phyloP scores from a whole-genome alignment of 2,329 filamentous ascomycete species.

The Colletotrichum destructivum region DNA sequence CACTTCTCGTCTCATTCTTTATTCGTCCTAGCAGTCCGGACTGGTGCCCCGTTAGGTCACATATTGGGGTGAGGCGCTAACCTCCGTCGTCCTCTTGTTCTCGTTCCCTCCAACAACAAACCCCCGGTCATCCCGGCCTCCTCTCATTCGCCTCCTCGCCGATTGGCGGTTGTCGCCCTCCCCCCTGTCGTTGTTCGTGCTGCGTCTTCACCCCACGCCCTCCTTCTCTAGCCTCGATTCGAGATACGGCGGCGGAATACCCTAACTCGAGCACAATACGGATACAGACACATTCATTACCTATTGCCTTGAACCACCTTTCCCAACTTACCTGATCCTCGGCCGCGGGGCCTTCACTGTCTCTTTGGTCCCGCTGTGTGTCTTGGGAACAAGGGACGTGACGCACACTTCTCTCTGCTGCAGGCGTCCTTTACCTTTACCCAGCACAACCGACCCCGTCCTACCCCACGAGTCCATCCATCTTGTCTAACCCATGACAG shows the following conservation, averaged over 20 bases:
- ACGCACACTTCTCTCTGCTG: slow-evolving; percentile 31
- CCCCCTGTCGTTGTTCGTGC: slow-evolving; percentile 20
- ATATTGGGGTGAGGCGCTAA: slow-evolving; percentile 4
- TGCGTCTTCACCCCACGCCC: slow-evolving; percentile 24
- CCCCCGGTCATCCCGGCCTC: slow-evolving; percentile 26
- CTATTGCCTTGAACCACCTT: slow-evolving; percentile 1
- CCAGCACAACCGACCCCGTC: slow-evolving; percentile 24
- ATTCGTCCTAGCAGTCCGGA: slow-evolving; percentile 8
- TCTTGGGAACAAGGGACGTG: slow-evolving; percentile 4
- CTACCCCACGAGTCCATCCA: slow-evolving; percentile 42
- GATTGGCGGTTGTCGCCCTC: slow-evolving; percentile 23
- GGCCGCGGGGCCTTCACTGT: slow-evolving; percentile 2
- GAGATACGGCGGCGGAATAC: neutral
- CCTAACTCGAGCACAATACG: slow-evolving; percentile 20
- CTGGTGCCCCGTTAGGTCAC: neutral
- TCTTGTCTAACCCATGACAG: slow-evolving; percentile 42
- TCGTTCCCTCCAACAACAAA: neutral
- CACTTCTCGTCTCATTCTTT: slow-evolving; percentile 8
- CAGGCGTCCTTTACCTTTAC: slow-evolving; percentile 31
- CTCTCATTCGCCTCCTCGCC: slow-evolving; percentile 30
- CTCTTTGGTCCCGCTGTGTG: slow-evolving; percentile 21
- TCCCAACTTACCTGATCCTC: neutral
- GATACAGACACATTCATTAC: neutral
- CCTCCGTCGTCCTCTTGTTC: slow-evolving; percentile 13
- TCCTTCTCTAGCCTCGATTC: slow-evolving; percentile 10